Base-by-base conservation (phyloP, 2,329 filamentous ascomycete species). In the Aspergillus piperis region DNA sequence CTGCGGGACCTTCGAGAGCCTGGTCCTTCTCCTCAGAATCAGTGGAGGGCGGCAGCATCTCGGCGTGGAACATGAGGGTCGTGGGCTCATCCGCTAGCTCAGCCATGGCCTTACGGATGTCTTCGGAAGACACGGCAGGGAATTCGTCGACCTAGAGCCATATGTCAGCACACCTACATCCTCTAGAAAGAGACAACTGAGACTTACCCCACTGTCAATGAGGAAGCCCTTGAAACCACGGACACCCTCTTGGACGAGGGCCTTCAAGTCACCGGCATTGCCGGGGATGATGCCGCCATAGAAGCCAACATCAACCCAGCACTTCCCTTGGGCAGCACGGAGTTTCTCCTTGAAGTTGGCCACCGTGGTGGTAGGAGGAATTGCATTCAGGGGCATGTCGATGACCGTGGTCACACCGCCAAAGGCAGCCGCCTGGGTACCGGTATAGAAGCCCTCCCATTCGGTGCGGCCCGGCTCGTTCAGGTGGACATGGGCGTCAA, bases 241-340 rank as follows among this genome's bases (percentile, higher is more conserved):
- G 10, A 98, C 94, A 57, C 95, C 95, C 42, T 87, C 90, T 59
- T 91, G 84, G 0, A 98, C 90, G 3, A 99, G 82, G 0, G 88
- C 88, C 68, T 91, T 86, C 58, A 99, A 80, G 70, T 98, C 88
- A 10, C 84, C 77, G 2, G 88, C 85, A 72, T 99, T 99, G 1
- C 94, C 95, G 3, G 95, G 95, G 51, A 99, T 88, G 41, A 98
- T 87, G 32, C 95, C 95, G 25, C 95, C 95, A 73, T 98, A 98
- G 77, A 99, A 98, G 30, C 92, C 95, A n/a, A 98, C 93, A 70
- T 98, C 95, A 25, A 98, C 92, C 94, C 94, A 99, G 78, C 94
- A 96, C 78, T 98, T 90, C 36, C 90, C 92, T 62, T 85, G 78
- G 42, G 92, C 92, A 23, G 95, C 95, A 27, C 86, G 84, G 50